These are phyloP conservation scores for Sporobolomyces roseus DNA, from an alignment of 768 basidiomycete species.

Conservation along the genomic window DNA sequence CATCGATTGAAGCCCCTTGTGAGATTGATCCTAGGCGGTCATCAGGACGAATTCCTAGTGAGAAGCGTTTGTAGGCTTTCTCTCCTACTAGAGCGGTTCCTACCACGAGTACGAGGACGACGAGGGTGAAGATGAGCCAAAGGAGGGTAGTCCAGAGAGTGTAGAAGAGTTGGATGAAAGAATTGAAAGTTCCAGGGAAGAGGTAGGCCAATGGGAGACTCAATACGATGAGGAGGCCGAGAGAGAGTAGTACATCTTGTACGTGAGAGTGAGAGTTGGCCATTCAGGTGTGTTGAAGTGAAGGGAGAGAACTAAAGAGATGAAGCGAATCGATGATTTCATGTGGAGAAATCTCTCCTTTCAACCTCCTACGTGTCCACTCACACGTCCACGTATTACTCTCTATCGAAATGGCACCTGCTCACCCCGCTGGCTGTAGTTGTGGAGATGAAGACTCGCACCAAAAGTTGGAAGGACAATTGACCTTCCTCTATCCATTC, in stretches of 20 bases:
- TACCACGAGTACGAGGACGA: slow-evolving; percentile 10
- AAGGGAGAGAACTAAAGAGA: neutral
- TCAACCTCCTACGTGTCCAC: neutral
- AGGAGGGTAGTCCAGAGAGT: slow-evolving; percentile 10
- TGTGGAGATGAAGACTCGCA: slow-evolving; percentile 45
- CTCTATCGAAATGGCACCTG: slow-evolving; percentile 37
- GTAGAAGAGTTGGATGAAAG: neutral
- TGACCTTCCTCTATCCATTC: slow-evolving; percentile 46
- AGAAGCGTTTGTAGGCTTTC: slow-evolving; percentile 24
- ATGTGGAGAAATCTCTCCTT: neutral
- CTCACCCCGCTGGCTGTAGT: slow-evolving; percentile 33
- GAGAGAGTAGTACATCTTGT: slow-evolving; percentile 1
- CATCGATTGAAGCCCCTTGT: neutral
- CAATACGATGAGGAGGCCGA: neutral
- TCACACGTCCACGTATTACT: neutral
- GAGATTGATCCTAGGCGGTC: neutral
- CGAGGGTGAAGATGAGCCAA: neutral
- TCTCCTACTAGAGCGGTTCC: slow-evolving; percentile 16
- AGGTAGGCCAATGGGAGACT: slow-evolving; percentile 21
- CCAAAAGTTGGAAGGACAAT: slow-evolving; percentile 43
- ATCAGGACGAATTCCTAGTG: neutral
- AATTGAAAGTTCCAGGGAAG: slow-evolving; percentile 8
- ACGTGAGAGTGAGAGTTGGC: neutral
- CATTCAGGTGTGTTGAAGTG: neutral
- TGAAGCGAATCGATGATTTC: neutral